phyloP scores from a whole-genome alignment of 192 early-diverging fungal species.

The Spizellomyces punctatus region DNA sequence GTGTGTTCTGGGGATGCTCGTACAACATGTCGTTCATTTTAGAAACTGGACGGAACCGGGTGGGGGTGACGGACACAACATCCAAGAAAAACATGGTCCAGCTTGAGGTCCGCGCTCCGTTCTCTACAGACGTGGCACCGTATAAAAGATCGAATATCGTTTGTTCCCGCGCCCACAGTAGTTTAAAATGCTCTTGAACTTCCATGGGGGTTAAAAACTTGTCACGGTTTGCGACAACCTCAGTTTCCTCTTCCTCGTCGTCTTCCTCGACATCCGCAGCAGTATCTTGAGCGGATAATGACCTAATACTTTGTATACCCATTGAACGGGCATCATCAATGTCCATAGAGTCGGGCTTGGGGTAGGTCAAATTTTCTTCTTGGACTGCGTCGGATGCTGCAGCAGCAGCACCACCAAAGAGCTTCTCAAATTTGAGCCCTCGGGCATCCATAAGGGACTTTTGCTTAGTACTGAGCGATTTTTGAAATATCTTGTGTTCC shows the following conservation, averaged over 20 bases:
- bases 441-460: slow-evolving; percentile 60
- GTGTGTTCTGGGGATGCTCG: slow-evolving; percentile 95
- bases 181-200: slow-evolving; percentile 74
- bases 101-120: slow-evolving; percentile 42
- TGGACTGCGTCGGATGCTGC: background rate
- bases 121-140: slow-evolving; percentile 49
- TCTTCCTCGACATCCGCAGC: slow-evolving; percentile 33
- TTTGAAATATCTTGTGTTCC: slow-evolving; percentile 81
- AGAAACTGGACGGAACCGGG: slow-evolving; percentile 90
- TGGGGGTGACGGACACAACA: slow-evolving; percentile 87
- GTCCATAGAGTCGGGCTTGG: background rate
- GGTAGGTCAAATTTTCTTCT: background rate
- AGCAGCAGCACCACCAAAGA: slow-evolving; percentile 2
- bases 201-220: slow-evolving; percentile 72
- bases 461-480: slow-evolving; percentile 69
- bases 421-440: slow-evolving; percentile 48
- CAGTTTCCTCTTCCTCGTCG: slow-evolving; percentile 18
- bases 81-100: slow-evolving; percentile 92
- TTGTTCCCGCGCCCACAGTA: slow-evolving; percentile 79
- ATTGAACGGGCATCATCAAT: background rate
- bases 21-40: slow-evolving; percentile 86
- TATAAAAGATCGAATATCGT: slow-evolving; percentile 79
- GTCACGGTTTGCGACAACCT: slow-evolving; percentile 26
- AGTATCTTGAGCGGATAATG: slow-evolving; percentile 11
- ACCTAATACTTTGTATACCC: background rate